Conservation (phyloP, 2,329 filamentous ascomycete genomes). For the Didymellaceae sp. region DNA sequence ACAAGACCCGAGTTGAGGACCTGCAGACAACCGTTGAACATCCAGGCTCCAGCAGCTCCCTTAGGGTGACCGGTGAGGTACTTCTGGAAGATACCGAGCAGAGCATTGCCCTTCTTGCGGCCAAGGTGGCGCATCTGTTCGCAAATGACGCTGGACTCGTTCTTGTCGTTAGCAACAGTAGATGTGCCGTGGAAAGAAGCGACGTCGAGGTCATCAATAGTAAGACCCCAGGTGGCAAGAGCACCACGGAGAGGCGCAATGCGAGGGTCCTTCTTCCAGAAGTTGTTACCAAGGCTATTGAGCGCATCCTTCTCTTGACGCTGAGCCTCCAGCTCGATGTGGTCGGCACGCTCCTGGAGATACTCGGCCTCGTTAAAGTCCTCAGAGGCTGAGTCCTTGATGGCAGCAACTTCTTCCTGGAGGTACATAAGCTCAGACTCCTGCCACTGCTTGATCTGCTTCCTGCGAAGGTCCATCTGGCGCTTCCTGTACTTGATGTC, state of each 20-base stretch:
- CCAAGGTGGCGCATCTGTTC: slow-evolving; percentile 95
- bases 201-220: slow-evolving; percentile 91
- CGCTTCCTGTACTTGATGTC: slow-evolving; percentile 97
- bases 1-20: slow-evolving; percentile 93
- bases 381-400: slow-evolving; percentile 72
- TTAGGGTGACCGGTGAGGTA: slow-evolving; percentile 98
- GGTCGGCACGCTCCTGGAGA: slow-evolving; percentile 79
- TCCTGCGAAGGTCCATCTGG: slow-evolving; percentile 91
- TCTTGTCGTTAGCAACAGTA: slow-evolving; percentile 99
- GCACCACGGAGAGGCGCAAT: slow-evolving; percentile 96
- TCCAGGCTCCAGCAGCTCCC: slow-evolving; percentile 98
- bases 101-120: slow-evolving; percentile 92
- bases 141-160: slow-evolving; percentile 97
- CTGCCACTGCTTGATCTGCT: slow-evolving; percentile 95
- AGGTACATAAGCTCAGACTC: slow-evolving; percentile 93
- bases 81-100: slow-evolving; percentile 98
- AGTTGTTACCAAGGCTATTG: slow-evolving; percentile 93
- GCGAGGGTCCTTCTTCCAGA: slow-evolving; percentile 94
- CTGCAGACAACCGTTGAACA: slow-evolving; percentile 98
- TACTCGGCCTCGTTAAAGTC: slow-evolving; percentile 84
- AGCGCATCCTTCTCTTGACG: slow-evolving; percentile 94
- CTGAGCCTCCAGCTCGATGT: slow-evolving; percentile 86
- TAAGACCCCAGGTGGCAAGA: slow-evolving; percentile 96
- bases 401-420: slow-evolving; percentile 88
- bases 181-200: slow-evolving; percentile 99